A percentile compares a stretch with the other conserved stretches of the same genome.
Evolutionary conservation across 768 basidiomycete genomes (phyloP).

Genomic region (Myochromella boudieri): DNA sequence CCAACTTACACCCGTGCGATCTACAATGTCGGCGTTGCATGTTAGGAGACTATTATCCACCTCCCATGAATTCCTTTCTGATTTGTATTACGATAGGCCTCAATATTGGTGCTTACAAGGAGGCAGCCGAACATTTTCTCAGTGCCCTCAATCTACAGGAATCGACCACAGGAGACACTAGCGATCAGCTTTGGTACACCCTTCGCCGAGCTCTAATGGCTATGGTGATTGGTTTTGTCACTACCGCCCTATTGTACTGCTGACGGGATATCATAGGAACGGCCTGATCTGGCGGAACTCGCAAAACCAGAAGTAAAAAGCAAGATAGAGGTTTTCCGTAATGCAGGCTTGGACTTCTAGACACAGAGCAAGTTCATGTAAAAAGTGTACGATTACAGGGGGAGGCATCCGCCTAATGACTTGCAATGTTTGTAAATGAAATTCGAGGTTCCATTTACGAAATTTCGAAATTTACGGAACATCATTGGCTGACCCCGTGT

Average conservation of each 20-base stretch:
- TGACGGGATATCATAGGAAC: slow-evolving; percentile 63
- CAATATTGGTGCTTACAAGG: slow-evolving; percentile 93
- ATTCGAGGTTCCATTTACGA: background rate
- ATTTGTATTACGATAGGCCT: slow-evolving; percentile 54
- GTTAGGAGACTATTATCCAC: slow-evolving; percentile 49
- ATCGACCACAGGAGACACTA: slow-evolving; percentile 64
- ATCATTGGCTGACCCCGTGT: slow-evolving; percentile 19
- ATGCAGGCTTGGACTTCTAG: slow-evolving; percentile 88
- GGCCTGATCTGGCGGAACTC: slow-evolving; percentile 77
- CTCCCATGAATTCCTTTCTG: slow-evolving; percentile 5
- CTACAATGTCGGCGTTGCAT: slow-evolving; percentile 97
- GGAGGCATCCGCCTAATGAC: too few relatives aligned
- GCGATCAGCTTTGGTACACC: slow-evolving; percentile 88
- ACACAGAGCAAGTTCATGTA: slow-evolving; percentile 21
- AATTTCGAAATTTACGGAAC: slow-evolving; percentile 1
- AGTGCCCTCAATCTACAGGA: slow-evolving; percentile 83
- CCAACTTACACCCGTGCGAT: slow-evolving; percentile 97
- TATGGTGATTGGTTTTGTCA: slow-evolving; percentile 56
- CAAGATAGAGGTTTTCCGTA: slow-evolving; percentile 71
- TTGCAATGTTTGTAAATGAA: too few relatives aligned
- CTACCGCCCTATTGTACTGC: too few relatives aligned
- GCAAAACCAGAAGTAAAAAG: slow-evolving; percentile 62
- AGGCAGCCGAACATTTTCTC: slow-evolving; percentile 95
- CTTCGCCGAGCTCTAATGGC: slow-evolving; percentile 76
- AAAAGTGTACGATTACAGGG: too few relatives aligned